phyloP scores from a whole-genome alignment of 2,329 filamentous ascomycete species.

The Fusarium phyllophilum region DNA sequence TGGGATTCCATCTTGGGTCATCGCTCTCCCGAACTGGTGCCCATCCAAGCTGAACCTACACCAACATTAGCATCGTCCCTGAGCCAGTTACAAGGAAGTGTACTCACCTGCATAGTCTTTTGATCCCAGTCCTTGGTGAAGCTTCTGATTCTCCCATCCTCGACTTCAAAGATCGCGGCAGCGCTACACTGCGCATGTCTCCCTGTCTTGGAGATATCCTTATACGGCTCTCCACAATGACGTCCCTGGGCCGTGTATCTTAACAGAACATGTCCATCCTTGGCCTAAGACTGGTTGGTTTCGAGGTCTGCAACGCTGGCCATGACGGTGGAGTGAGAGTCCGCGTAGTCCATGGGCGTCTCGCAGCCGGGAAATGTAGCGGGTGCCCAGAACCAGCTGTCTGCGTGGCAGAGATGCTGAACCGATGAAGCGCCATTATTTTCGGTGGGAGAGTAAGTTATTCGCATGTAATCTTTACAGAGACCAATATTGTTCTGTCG shows the following conservation, averaged over 20 bases:
- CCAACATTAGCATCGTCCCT: not conserved
- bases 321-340: constrained; percentile 38
- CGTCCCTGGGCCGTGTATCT: constrained; percentile 40
- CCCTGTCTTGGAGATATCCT: constrained; percentile 33
- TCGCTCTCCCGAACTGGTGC: constrained; percentile 37
- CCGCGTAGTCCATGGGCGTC: constrained; percentile 38
- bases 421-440: constrained; percentile 27
- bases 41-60: constrained; percentile 40
- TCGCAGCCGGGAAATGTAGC: constrained; percentile 30
- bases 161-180: constrained; percentile 40
- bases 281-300: constrained; percentile 39
- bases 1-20: constrained; percentile 37
- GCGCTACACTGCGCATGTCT: constrained; percentile 31
- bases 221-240: constrained; percentile 39
- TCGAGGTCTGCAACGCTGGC: constrained; percentile 33
- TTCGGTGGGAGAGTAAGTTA: constrained; percentile 24
- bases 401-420: constrained; percentile 19
- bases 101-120: constrained; percentile 23
- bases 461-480: constrained; percentile 29
- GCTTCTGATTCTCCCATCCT: constrained; percentile 22
- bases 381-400: constrained; percentile 34
- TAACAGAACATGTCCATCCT: constrained; percentile 37
- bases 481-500: constrained; percentile 12
- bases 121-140: constrained; percentile 32
- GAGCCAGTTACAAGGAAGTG: too few relatives aligned